These are phyloP conservation scores for Canavalia ensiformis DNA, from an alignment of 306 rosid species.

Conservation along the genomic window DNA sequence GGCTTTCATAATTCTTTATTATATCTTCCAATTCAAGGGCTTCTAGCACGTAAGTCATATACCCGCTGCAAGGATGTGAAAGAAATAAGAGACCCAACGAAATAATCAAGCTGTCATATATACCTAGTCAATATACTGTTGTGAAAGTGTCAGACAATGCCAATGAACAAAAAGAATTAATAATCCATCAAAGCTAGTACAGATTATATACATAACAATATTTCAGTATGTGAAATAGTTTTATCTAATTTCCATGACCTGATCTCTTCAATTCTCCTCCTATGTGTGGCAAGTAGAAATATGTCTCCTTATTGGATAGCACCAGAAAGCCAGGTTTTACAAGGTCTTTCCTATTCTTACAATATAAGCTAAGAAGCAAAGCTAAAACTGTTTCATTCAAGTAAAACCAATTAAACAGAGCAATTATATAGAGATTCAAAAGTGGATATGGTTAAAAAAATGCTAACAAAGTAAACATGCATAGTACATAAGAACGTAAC, in stretches of 20 bases:
- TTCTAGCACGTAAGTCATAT: conserved; percentile 74
- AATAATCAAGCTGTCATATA: conserved; percentile 16
- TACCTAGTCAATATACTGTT: conserved; percentile 35
- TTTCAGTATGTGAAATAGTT: conserved; percentile 9
- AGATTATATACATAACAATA: conserved; percentile 1
- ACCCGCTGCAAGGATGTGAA: conserved; percentile 74
- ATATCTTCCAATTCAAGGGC: conserved; percentile 98
- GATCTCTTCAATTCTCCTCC: conserved; percentile 34
- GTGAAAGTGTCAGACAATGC: neutral
- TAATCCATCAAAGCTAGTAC: neutral
- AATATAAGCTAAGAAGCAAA: conserved; percentile 39
- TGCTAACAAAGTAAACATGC: neutral
- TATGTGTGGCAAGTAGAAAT: conserved; percentile 27
- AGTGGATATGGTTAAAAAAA: neutral
- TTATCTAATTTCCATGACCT: conserved; percentile 6
- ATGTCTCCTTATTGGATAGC: conserved; percentile 4
- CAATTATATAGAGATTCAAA: conserved; percentile 6
- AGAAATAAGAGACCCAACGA: conserved; percentile 34
- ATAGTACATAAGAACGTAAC: conserved; percentile 3
- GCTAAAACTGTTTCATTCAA: conserved; percentile 35
- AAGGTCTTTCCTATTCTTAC: conserved; percentile 1
- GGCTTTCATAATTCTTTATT: conserved; percentile 76
- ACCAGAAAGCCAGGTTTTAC: conserved; percentile 20
- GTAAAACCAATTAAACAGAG: conserved; percentile 37
- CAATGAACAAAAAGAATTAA: conserved; percentile 40